Conservation (phyloP, 2,329 filamentous ascomycete genomes). For the Rhynchosporium agropyri region DNA sequence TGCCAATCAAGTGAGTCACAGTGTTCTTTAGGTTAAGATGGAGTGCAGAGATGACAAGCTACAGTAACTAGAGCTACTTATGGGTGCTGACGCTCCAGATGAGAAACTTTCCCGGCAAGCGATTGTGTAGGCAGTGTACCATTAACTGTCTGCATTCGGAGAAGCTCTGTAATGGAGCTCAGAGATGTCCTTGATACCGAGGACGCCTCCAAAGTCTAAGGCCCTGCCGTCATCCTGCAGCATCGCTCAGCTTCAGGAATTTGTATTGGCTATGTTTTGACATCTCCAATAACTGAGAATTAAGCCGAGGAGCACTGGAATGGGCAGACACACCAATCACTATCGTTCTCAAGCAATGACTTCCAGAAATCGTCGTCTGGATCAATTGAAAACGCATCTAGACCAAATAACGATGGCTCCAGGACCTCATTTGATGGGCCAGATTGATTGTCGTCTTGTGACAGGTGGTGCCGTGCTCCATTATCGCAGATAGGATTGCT, state of each 20-base stretch:
- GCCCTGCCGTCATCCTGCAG: neutral
- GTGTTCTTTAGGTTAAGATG: too few species aligned
- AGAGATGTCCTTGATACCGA: too few species aligned
- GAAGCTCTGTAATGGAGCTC: too few species aligned
- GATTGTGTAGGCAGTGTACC: too few species aligned
- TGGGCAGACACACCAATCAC: conserved; percentile 6
- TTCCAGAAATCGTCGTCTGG: conserved; percentile 18
- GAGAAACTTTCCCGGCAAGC: too few species aligned
- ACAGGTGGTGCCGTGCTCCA: neutral
- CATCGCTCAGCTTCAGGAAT: neutral
- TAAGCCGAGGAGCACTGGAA: too few species aligned
- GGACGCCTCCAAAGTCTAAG: neutral
- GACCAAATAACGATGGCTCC: neutral
- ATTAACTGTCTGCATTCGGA: too few species aligned
- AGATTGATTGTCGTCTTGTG: neutral
- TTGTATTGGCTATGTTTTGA: neutral
- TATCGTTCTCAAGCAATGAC: conserved; percentile 7
- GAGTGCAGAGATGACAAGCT: too few species aligned
- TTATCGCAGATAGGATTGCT: neutral
- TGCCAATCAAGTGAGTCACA: too few species aligned
- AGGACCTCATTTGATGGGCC: neutral
- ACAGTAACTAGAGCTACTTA: too few species aligned
- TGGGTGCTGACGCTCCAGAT: too few species aligned
- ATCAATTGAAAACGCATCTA: neutral
- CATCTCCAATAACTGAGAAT: neutral